phyloP scores from a whole-genome alignment of 228 moss, liverwort and hornwort genomes.

The Sphagnum magellanicum region DNA sequence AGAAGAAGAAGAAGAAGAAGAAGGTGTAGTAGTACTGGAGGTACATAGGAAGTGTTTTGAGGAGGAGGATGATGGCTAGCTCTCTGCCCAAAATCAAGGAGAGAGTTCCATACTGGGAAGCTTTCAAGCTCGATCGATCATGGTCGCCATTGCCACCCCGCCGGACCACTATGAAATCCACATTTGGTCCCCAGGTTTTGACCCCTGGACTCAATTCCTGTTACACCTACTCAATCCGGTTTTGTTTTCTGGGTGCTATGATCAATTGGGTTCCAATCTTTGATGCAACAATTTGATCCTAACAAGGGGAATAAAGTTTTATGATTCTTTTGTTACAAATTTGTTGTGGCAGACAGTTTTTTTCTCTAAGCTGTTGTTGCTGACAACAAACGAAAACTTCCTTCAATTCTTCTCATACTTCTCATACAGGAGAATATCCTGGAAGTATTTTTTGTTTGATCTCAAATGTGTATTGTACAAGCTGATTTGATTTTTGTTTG shows the following conservation, averaged over 20 bases:
- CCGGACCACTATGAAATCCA: conserved; percentile 30
- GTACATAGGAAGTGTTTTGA: too few relatives aligned
- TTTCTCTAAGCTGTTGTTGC: background rate
- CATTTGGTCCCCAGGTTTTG: conserved; percentile 45
- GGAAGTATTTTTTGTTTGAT: too few relatives aligned
- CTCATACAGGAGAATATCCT: too few relatives aligned
- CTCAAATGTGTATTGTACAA: too few relatives aligned
- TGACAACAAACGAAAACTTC: background rate
- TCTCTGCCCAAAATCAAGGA: background rate
- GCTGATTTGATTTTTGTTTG: too few relatives aligned
- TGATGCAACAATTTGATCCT: background rate
- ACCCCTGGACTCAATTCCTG: background rate
- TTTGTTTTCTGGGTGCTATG: background rate
- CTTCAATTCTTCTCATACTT: background rate
- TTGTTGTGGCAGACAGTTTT: background rate
- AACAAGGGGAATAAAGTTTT: background rate
- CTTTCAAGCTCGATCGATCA: conserved; percentile 39
- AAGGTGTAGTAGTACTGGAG: too few relatives aligned
- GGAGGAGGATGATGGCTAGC: too few relatives aligned
- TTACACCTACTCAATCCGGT: background rate
- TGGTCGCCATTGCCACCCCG: conserved; percentile 33
- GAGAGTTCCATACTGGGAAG: conserved; percentile 45
- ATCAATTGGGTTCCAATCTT: background rate
- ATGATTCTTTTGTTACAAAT: background rate
- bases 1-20: too few relatives aligned